Evolutionary conservation across 2,329 filamentous ascomycete genomes (phyloP).

Genomic region (Hymenoscyphus repandus): DNA sequence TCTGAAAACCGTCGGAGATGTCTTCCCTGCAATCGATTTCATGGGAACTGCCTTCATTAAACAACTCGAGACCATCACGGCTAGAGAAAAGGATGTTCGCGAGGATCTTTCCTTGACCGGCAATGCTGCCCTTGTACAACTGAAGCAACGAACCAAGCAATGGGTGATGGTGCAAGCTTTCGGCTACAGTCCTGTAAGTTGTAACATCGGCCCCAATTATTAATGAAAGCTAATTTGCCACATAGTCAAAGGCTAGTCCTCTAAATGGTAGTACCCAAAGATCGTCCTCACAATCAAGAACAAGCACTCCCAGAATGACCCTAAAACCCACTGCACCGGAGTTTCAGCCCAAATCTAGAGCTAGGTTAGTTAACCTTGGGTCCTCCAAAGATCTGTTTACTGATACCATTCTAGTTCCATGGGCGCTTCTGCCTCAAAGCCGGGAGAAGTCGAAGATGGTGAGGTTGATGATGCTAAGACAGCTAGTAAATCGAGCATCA

Average conservation of each 20-base stretch:
- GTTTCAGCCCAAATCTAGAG: conserved; percentile 51
- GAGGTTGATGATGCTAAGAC: conserved; percentile 60
- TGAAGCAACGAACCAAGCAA: conserved; percentile 60
- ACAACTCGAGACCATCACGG: conserved; percentile 61
- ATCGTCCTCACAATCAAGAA: conserved; percentile 12
- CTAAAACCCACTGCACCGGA: conserved; percentile 57
- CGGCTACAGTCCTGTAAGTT: conserved; percentile 55
- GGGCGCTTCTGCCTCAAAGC: conserved; percentile 30
- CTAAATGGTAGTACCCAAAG: conserved; percentile 1
- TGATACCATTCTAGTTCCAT: conserved; percentile 31
- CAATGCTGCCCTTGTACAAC: conserved; percentile 63
- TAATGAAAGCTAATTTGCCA: background rate
- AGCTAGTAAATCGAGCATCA: conserved; percentile 4
- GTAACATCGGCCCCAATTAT: background rate
- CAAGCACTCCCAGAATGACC: conserved; percentile 32
- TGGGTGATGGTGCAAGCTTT: conserved; percentile 76
- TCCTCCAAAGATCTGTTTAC: conserved; percentile 14
- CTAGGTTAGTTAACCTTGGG: conserved; percentile 24
- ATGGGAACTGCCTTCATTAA: conserved; percentile 67
- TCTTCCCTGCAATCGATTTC: conserved; percentile 86
- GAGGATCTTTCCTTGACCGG: conserved; percentile 73
- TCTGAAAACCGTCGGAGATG: conserved; percentile 71
- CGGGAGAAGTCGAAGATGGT: conserved; percentile 61
- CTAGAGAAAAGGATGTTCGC: conserved; percentile 57
- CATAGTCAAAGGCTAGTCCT: conserved; percentile 1